phyloP scores from a whole-genome alignment of 2,329 filamentous ascomycete species.

The Aschersonia sp. region DNA sequence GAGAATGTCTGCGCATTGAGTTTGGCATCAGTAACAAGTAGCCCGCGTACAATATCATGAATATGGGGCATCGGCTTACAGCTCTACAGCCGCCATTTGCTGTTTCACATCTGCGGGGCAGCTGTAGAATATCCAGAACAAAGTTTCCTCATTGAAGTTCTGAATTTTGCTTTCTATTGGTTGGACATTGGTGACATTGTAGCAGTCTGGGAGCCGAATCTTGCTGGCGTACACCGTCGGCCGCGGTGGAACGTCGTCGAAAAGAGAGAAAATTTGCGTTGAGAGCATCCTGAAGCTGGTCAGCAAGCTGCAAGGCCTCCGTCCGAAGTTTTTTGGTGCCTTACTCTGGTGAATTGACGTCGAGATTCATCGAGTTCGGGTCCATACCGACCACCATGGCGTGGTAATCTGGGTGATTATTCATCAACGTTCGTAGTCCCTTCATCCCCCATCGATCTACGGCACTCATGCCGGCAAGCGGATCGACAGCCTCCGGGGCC shows the following conservation, averaged over 20 bases:
- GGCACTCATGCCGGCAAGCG: conserved; percentile 44
- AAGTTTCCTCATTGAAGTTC: conserved; percentile 54
- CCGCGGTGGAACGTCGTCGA: conserved; percentile 43
- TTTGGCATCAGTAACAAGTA: not conserved
- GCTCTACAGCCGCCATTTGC: conserved; percentile 45
- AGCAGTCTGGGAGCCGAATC: conserved; percentile 49
- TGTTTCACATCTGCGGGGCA: conserved; percentile 49
- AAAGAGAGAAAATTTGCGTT: conserved; percentile 45
- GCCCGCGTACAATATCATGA: not conserved
- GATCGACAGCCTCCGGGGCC: conserved; percentile 34
- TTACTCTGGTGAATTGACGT: conserved; percentile 43
- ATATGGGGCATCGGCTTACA: conserved; percentile 27
- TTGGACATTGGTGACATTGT: conserved; percentile 51
- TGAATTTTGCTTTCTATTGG: conserved; percentile 50
- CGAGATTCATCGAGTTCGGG: conserved; percentile 39
- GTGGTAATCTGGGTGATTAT: conserved; percentile 48
- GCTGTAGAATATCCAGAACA: conserved; percentile 59
- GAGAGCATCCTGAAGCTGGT: conserved; percentile 32
- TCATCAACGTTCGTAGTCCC: conserved; percentile 48
- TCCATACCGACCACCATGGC: conserved; percentile 47
- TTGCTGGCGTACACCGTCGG: conserved; percentile 36
- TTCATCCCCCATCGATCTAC: conserved; percentile 53
- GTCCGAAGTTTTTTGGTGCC: conserved; percentile 8
- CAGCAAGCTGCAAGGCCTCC: conserved; percentile 3
- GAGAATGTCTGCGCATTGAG: conserved; percentile 32